Percentiles rank a stretch among this genome's conserved stretches.
phyloP scores from a whole-genome alignment of 768 basidiomycete genomes.

The Steccherinum ochraceum region DNA sequence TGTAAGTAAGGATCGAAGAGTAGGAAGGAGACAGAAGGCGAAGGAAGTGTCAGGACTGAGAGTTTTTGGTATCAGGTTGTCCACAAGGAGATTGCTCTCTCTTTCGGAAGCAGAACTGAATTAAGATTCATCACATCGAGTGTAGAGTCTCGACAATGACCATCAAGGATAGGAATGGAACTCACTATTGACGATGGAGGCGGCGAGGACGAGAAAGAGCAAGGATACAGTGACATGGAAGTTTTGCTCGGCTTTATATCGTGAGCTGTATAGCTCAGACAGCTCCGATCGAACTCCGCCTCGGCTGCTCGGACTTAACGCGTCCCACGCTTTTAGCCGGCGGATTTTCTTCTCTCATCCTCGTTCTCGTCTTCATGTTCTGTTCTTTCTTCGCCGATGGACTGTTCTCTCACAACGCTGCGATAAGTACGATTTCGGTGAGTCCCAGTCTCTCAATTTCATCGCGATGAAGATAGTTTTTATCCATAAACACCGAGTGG shows the following conservation, averaged over 20 bases:
- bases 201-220: neutral
- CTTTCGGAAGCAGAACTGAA: constrained; percentile 86
- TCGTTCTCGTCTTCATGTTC: no score
- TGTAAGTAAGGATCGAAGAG: neutral
- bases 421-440: no score
- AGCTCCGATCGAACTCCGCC: constrained; percentile 23
- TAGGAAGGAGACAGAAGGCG: constrained; percentile 1
- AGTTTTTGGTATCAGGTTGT: neutral
- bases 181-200: neutral
- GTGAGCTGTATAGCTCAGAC: constrained; percentile 37
- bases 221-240: constrained; percentile 1
- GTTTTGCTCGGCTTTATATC: constrained; percentile 2
- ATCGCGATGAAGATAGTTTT: constrained; percentile 53
- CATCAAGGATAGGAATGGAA: constrained; percentile 21
- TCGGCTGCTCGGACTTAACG: neutral
- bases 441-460: no score
- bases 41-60: constrained; percentile 7
- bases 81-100: constrained; percentile 54
- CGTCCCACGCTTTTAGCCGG: neutral
- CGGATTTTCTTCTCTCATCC: neutral
- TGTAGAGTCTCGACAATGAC: neutral
- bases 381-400: no score
- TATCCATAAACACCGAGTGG: constrained; percentile 62
- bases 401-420: no score
- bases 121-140: constrained; percentile 32